Percentiles rank a stretch among this genome's conserved stretches.
Evolutionary conservation across 2,329 filamentous ascomycete species (phyloP).

Genomic region (Tolypocladium paradoxum): DNA sequence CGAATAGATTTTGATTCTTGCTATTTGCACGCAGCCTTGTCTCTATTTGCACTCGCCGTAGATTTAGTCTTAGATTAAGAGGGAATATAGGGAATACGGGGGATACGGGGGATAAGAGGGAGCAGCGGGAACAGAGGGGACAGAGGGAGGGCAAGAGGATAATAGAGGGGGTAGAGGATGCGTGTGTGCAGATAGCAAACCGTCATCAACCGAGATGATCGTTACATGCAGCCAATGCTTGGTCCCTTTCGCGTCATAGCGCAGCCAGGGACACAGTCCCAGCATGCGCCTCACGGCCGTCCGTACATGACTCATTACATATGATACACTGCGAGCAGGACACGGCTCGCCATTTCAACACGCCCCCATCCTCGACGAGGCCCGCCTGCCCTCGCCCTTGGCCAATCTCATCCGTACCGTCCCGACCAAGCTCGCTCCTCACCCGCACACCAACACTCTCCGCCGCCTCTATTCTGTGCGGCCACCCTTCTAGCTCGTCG

Average conservation of each 20-base stretch:
- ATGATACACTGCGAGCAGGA: conserved; percentile 4
- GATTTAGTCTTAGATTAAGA: too few species aligned
- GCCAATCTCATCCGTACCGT: not conserved
- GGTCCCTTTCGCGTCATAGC: not conserved
- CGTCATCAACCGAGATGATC: not conserved
- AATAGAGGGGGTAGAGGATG: too few species aligned
- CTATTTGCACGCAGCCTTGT: too few species aligned
- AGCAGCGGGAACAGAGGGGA: too few species aligned
- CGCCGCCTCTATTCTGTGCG: not conserved
- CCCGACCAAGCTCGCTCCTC: not conserved
- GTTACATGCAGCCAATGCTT: not conserved
- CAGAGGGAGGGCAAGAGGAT: too few species aligned
- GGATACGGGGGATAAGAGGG: too few species aligned
- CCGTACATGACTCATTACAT: conserved; percentile 1
- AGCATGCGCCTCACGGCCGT: not conserved
- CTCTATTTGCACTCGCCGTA: too few species aligned
- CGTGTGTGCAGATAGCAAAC: too few species aligned
- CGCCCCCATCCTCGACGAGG: not conserved
- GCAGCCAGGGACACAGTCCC: not conserved
- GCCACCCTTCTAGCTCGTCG: not conserved
- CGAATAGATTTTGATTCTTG: too few species aligned
- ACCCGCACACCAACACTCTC: not conserved
- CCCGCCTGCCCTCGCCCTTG: not conserved
- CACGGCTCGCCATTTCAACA: not conserved
- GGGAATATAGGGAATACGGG: too few species aligned